These are phyloP conservation scores for Fusarium falciforme DNA, from an alignment of 2,329 filamentous ascomycete genomes.

Conservation along the genomic window DNA sequence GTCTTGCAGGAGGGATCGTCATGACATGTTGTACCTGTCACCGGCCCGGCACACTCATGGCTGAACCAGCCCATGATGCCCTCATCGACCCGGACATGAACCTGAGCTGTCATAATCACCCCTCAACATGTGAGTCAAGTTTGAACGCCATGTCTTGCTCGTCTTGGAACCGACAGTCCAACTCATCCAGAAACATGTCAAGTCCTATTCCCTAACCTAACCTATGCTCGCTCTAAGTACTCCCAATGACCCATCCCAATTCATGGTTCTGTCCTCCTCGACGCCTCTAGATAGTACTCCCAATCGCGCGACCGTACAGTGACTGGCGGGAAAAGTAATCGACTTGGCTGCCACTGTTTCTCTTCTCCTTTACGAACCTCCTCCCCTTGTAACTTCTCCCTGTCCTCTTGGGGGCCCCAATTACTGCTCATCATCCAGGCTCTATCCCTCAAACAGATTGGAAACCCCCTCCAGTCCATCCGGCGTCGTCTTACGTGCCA, in stretches of 20 bases:
- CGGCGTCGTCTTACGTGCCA: constrained; percentile 54
- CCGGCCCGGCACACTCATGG: not conserved
- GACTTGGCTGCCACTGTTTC: constrained; percentile 1
- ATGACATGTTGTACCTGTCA: not conserved
- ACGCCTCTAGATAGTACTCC: constrained; percentile 28
- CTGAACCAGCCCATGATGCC: not conserved
- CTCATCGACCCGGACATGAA: not conserved
- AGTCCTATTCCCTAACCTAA: constrained; percentile 22
- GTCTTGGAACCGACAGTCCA: not conserved
- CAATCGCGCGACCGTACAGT: constrained; percentile 4
- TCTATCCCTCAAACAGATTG: constrained; percentile 58
- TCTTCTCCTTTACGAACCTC: not conserved
- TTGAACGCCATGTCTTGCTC: not conserved
- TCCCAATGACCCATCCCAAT: constrained; percentile 25
- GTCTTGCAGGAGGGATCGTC: not conserved
- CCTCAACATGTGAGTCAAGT: not conserved
- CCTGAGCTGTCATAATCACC: not conserved
- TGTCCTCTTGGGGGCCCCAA: not conserved
- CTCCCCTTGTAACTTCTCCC: constrained; percentile 6
- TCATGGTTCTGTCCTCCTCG: constrained; percentile 20
- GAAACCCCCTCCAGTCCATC: constrained; percentile 67
- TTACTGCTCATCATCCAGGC: not conserved
- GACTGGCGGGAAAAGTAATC: constrained; percentile 6
- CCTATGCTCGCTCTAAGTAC: constrained; percentile 41
- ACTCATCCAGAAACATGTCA: constrained; percentile 7